These are phyloP conservation scores for Lentinula novae-zelandiae DNA, from an alignment of 1,284 basidiomycete genomes.

Conservation along the genomic window DNA sequence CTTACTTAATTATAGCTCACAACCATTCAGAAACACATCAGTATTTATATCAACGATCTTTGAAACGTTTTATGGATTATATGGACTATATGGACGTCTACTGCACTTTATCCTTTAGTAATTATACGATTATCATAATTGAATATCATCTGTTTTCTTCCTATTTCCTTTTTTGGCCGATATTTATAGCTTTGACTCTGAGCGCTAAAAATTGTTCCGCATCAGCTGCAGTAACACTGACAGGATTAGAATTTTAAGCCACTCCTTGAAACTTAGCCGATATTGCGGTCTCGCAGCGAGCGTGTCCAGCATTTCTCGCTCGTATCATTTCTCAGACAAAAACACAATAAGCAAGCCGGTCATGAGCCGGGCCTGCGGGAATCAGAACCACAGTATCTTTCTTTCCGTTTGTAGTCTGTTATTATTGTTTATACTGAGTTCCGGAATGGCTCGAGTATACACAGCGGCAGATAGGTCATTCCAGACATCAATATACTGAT, in stretches of 20 bases:
- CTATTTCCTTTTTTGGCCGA: neutral
- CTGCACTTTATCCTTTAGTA: neutral
- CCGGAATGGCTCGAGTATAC: neutral
- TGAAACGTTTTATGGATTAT: neutral
- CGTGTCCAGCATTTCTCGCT: neutral
- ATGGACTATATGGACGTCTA: neutral
- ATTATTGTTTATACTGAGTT: neutral
- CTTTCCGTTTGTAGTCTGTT: neutral
- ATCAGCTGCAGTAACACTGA: neutral
- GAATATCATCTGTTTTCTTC: neutral
- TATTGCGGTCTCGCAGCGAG: no score
- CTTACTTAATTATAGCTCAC: neutral
- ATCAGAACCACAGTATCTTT: neutral
- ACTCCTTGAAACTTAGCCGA: no score
- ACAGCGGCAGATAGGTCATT: neutral
- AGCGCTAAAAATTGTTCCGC: neutral
- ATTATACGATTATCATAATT: neutral
- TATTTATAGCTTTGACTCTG: neutral
- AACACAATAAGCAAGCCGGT: neutral
- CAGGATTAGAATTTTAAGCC: no score
- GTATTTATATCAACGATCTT: neutral
- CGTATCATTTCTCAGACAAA: neutral
- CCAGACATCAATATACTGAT: neutral
- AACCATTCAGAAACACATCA: neutral
- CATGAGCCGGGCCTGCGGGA: neutral